phyloP scores from a whole-genome alignment of 2,329 filamentous ascomycete species.

The Pseudogymnoascus sp. region DNA sequence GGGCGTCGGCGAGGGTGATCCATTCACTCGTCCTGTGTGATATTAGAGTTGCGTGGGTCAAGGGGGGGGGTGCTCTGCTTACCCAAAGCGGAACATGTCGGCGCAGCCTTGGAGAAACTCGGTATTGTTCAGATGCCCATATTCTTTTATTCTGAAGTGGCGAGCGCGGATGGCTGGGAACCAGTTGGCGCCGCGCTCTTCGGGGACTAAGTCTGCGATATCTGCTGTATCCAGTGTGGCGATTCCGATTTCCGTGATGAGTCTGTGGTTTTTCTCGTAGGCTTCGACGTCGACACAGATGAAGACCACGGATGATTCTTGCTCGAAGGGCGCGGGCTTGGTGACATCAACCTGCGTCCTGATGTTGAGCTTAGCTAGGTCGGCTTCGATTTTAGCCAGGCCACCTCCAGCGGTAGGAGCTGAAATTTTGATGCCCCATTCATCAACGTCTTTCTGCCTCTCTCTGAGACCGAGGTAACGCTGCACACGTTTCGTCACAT shows the following conservation, averaged over 20 bases:
- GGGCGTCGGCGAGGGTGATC: constrained; percentile 37
- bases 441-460: background rate
- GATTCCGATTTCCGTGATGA: constrained; percentile 80
- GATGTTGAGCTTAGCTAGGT: constrained; percentile 22
- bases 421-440: background rate
- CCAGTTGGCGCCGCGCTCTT: constrained; percentile 57
- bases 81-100: constrained; percentile 68
- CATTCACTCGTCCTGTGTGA: constrained; percentile 43
- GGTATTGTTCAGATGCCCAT: constrained; percentile 55
- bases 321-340: constrained; percentile 36
- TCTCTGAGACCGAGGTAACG: constrained; percentile 62
- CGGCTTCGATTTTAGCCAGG: constrained; percentile 14
- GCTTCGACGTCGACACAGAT: constrained; percentile 77
- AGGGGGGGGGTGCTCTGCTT: constrained; percentile 25
- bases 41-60: background rate
- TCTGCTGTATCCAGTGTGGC: constrained; percentile 65
- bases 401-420: background rate
- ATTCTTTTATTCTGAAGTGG: constrained; percentile 71
- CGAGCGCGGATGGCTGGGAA: constrained; percentile 54
- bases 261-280: constrained; percentile 56
- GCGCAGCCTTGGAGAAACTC: constrained; percentile 66
- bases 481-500: constrained; percentile 55
- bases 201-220: constrained; percentile 48
- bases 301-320: constrained; percentile 55
- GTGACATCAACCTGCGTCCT: constrained; percentile 33